Conservation (phyloP, 106 monocot species). For the Xerophyta viscosa region DNA sequence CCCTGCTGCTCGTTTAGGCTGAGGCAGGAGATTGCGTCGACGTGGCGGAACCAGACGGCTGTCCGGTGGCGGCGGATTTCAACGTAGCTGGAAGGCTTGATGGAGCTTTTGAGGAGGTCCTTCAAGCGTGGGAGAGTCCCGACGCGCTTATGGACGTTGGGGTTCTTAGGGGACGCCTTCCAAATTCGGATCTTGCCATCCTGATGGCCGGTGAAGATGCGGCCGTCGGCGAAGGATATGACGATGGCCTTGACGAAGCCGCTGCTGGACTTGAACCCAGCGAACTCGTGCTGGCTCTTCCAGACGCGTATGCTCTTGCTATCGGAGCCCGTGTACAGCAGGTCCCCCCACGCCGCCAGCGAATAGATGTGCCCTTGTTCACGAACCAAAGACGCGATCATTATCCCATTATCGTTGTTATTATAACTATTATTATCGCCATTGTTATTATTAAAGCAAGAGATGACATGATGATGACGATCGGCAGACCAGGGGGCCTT, state of each 20-base stretch:
- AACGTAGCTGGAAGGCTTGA: conserved; percentile 51
- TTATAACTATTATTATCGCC: no score
- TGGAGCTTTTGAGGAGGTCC: conserved; percentile 36
- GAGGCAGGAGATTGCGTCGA: conserved; percentile 47
- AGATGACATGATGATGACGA: conserved; percentile 11
- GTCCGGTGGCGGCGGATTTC: conserved; percentile 27
- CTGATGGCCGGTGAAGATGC: conserved; percentile 62
- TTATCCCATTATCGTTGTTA: no score
- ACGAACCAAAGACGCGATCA: conserved; percentile 35
- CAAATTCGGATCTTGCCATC: conserved; percentile 57
- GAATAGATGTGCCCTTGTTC: conserved; percentile 71
- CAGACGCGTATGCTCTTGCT: conserved; percentile 60
- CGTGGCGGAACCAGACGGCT: conserved; percentile 37
- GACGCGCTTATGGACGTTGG: conserved; percentile 15
- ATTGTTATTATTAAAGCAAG: no score
- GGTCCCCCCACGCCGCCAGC: conserved; percentile 30
- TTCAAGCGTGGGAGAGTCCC: conserved; percentile 31
- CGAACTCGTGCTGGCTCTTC: conserved; percentile 31
- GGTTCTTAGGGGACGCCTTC: conserved; percentile 21
- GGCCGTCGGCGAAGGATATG: conserved; percentile 23
- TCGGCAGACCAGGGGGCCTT: conserved; percentile 36
- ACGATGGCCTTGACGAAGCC: conserved; percentile 65
- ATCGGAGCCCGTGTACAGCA: conserved; percentile 75
- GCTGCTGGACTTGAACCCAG: conserved; percentile 41
- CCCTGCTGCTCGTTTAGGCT: conserved; percentile 27